Percentiles rank a stretch among this genome's conserved stretches.
Conservation (phyloP, 768 basidiomycete species). For the Mycena rosella region DNA sequence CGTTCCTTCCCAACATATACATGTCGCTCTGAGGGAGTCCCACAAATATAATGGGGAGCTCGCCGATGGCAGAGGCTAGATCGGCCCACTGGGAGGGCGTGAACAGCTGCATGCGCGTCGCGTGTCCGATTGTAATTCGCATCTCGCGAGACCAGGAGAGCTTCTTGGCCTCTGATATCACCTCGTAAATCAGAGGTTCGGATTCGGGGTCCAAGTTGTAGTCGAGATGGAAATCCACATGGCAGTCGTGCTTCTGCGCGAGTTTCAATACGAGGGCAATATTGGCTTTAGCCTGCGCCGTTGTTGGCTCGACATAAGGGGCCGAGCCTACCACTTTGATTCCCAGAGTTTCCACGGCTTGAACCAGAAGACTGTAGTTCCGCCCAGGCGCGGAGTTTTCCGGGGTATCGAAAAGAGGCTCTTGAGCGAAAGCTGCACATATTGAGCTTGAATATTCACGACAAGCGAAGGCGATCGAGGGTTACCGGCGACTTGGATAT, state of each 20-base stretch:
- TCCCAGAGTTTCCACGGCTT: slow-evolving; percentile 54
- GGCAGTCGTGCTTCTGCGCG: slow-evolving; percentile 53
- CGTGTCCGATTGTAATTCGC: slow-evolving; percentile 68
- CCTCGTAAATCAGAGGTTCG: slow-evolving; percentile 68
- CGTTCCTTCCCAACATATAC: slow-evolving; percentile 73
- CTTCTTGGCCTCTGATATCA: slow-evolving; percentile 57
- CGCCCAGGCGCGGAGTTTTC: slow-evolving; percentile 52
- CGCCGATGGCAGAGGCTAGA: slow-evolving; percentile 54
- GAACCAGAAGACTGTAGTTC: slow-evolving; percentile 60
- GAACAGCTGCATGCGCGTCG: slow-evolving; percentile 69
- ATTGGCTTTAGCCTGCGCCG: slow-evolving; percentile 63
- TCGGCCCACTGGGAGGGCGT: slow-evolving; percentile 58
- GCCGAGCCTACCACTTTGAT: slow-evolving; percentile 73
- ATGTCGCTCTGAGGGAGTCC: slow-evolving; percentile 74
- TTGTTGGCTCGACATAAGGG: slow-evolving; percentile 71
- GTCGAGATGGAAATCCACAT: slow-evolving; percentile 77
- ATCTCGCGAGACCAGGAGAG: slow-evolving; percentile 45
- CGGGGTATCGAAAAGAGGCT: slow-evolving; percentile 60
- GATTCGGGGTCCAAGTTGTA: slow-evolving; percentile 68
- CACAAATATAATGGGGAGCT: slow-evolving; percentile 65
- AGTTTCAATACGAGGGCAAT: slow-evolving; percentile 65
- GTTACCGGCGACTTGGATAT: slow-evolving; percentile 71
- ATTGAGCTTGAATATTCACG: slow-evolving; percentile 4
- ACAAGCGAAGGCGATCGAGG: slow-evolving; percentile 2
- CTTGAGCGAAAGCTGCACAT: slow-evolving; percentile 69